Conservation (phyloP, 768 basidiomycete genomes). For the Hygrophorus pudorinus region DNA sequence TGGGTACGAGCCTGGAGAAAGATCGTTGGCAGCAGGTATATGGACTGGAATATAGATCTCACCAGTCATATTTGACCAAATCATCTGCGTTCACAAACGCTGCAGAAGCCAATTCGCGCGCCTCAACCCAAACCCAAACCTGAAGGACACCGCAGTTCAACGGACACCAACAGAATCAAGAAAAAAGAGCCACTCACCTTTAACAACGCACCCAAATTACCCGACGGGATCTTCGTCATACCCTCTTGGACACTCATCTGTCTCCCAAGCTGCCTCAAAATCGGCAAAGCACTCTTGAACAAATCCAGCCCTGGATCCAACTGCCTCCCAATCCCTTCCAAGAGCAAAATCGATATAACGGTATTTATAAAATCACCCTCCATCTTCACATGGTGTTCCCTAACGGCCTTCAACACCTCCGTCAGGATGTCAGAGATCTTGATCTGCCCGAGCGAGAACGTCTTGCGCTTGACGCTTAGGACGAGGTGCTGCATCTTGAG, state of each 20-base stretch:
- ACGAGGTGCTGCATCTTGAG: constrained; percentile 97
- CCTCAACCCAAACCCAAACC: constrained; percentile 94
- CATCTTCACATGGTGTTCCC: constrained; percentile 94
- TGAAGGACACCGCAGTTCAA: constrained; percentile 20
- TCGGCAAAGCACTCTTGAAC: constrained; percentile 92
- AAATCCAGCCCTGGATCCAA: constrained; percentile 87
- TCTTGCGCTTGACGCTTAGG: constrained; percentile 87
- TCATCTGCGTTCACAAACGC: constrained; percentile 79
- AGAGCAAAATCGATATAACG: constrained; percentile 82
- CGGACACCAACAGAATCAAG: neutral
- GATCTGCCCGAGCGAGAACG: constrained; percentile 94
- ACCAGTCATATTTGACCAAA: constrained; percentile 83
- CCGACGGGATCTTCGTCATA: constrained; percentile 49
- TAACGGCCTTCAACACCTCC: constrained; percentile 78
- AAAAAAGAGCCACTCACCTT: constrained; percentile 48
- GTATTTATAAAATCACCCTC: constrained; percentile 99
- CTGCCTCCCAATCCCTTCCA: constrained; percentile 94
- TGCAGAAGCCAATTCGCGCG: constrained; percentile 72
- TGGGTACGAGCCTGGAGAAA: constrained; percentile 37
- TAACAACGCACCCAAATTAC: constrained; percentile 74
- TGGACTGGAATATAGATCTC: constrained; percentile 18
- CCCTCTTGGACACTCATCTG: constrained; percentile 74
- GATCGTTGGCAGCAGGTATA: constrained; percentile 8
- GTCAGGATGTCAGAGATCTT: constrained; percentile 90
- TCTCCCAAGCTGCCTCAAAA: constrained; percentile 81